Evolutionary conservation across 208 protist species (phyloP), one percentile per base, ranked within the genome.

Genomic region (Porcisia hertigi): DNA sequence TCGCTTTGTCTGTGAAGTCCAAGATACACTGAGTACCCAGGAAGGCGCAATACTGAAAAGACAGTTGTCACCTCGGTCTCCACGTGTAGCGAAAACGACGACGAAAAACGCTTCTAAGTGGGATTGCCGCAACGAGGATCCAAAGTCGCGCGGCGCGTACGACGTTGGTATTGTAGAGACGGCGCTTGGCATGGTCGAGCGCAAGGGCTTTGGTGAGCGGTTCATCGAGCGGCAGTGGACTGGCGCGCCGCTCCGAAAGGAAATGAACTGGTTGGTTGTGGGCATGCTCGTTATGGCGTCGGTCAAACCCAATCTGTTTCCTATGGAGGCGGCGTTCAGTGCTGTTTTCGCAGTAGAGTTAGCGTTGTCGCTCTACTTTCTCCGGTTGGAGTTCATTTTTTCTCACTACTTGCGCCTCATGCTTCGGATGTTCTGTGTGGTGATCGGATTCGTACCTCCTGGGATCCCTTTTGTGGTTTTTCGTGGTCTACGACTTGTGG

Each of bases 61-160:
- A 0, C 75, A 80, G 62, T 18, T 20, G 43, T 66, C 52, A 55
- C 65, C 23, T 25, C 47, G 20, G n/a, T 47, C 25, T 49, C 14
- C 58, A 2, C 18, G 11, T 7, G 8, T 9, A 47, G n/a, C 57
- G 43, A 70, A 41, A 43, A 39, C 41, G 25, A 60, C 55, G 43
- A 55, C 23, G 23, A 73, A 64, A 57, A 58, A 74, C 7, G 77
- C 59, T 36, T n/a, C 58, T 3, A 86, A 82, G 77, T 96, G 91
- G 91, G 91, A 94, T 73, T 94, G 88, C 77, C 87, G 91, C 69
- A 94, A 96, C 76, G 89, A 96, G 74, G 89, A 93, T 71, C 91
- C 91, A 25, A 75, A 83, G 65, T 88, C 83, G 36, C 81, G 88
- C 2, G 82, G 85, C 23, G 79, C 59, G 53, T 92, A 90, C 60